Percentiles rank a stretch among this genome's conserved stretches.
These are phyloP conservation scores for Microcera coccophila DNA, from an alignment of 2,329 filamentous ascomycete species.

Conservation along the genomic window DNA sequence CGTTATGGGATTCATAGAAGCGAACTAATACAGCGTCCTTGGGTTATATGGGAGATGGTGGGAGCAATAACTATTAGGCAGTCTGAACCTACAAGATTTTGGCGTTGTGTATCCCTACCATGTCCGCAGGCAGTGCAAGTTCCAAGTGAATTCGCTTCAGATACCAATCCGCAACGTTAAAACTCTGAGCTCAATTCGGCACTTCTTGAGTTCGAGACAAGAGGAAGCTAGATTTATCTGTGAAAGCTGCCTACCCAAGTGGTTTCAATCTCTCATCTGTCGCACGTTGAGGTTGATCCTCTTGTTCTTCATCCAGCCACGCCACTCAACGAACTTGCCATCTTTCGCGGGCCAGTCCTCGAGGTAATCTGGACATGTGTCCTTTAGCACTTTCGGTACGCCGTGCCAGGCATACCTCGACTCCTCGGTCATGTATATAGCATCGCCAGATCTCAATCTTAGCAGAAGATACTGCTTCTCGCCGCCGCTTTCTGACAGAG, in stretches of 20 bases:
- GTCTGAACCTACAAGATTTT: too few species aligned
- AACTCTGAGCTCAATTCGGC: too few species aligned
- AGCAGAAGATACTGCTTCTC: constrained; percentile 55
- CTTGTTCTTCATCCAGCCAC: constrained; percentile 83
- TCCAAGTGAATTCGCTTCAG: too few species aligned
- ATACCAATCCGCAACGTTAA: too few species aligned
- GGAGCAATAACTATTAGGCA: too few species aligned
- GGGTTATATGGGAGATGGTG: too few species aligned
- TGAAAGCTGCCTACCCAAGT: too few species aligned
- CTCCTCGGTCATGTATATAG: constrained; percentile 79
- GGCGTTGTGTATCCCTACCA: too few species aligned
- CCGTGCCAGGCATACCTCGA: constrained; percentile 93
- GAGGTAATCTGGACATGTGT: constrained; percentile 73
- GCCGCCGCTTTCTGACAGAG: constrained; percentile 16
- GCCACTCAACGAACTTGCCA: constrained; percentile 63
- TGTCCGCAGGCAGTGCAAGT: too few species aligned
- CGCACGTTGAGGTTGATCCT: constrained; percentile 88
- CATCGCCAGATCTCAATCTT: constrained; percentile 77
- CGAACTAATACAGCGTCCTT: too few species aligned
- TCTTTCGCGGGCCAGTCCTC: constrained; percentile 65
- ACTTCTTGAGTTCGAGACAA: too few species aligned
- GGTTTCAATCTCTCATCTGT: constrained; percentile 68
- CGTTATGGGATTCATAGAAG: background rate
- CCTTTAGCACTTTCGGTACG: constrained; percentile 78
- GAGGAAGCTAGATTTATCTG: too few species aligned